phyloP scores from a whole-genome alignment of 495 filamentous ascomycete genomes.

The Hyaloscypha hepaticicola region DNA sequence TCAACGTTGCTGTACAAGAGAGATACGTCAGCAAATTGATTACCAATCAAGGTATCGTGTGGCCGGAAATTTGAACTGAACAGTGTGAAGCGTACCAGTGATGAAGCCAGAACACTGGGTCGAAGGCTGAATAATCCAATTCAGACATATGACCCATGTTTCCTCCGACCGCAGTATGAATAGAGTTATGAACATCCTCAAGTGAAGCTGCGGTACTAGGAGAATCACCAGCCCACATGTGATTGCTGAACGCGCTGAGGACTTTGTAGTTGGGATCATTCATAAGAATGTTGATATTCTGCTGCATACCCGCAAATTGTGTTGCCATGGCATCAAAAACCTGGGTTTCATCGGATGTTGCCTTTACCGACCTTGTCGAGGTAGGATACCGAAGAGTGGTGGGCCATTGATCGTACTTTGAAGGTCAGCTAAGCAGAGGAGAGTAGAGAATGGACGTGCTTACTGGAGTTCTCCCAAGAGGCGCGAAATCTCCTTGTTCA shows the following conservation, averaged over 20 bases:
- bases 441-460: constrained; percentile 29
- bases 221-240: constrained; percentile 41
- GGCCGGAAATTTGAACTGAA: background rate
- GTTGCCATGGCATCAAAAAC: constrained; percentile 43
- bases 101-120: constrained; percentile 75
- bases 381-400: constrained; percentile 52
- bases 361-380: constrained; percentile 38
- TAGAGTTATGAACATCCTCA: constrained; percentile 63
- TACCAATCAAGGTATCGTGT: background rate
- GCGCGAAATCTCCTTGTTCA: constrained; percentile 17
- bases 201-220: constrained; percentile 50
- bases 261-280: constrained; percentile 50
- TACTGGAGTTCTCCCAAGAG: constrained; percentile 17
- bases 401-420: constrained; percentile 39
- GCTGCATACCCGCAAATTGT: constrained; percentile 23
- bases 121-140: constrained; percentile 66
- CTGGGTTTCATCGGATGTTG: constrained; percentile 50
- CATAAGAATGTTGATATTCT: constrained; percentile 37
- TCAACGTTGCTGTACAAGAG: constrained; percentile 52
- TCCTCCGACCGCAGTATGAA: constrained; percentile 53
- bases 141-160: constrained; percentile 64
- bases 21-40: constrained; percentile 17
- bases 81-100: constrained; percentile 36
- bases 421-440: constrained; percentile 17
- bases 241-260: constrained; percentile 59